phyloP scores from a whole-genome alignment of 192 early-diverging fungal species.

The Podila horticola region DNA sequence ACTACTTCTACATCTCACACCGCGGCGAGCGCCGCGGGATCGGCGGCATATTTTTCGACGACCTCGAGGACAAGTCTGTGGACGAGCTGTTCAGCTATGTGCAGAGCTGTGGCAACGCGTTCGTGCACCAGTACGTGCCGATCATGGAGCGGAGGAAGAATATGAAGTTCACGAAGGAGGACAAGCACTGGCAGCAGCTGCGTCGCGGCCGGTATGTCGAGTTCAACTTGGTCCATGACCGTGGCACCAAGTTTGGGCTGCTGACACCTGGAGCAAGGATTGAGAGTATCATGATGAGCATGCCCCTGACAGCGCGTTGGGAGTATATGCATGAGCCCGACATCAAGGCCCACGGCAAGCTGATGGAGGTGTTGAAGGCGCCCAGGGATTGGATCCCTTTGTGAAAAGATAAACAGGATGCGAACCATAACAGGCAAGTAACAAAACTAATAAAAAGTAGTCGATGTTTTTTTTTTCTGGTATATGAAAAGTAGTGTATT shows the following conservation, averaged over 20 bases:
- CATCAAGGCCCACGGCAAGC: slow-evolving; percentile 67
- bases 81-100: slow-evolving; percentile 89
- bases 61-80: slow-evolving; percentile 79
- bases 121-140: slow-evolving; percentile 89
- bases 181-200: slow-evolving; percentile 95
- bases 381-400: slow-evolving; percentile 81
- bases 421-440: not conserved
- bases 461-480: not conserved
- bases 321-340: slow-evolving; percentile 87
- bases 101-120: slow-evolving; percentile 79
- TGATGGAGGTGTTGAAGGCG: slow-evolving; percentile 82
- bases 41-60: slow-evolving; percentile 99
- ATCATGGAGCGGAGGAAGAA: slow-evolving; percentile 84
- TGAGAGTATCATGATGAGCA: slow-evolving; percentile 93
- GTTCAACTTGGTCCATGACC: slow-evolving; percentile 98
- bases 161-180: slow-evolving; percentile 76
- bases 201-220: slow-evolving; percentile 97
- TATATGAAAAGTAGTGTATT: too few species aligned
- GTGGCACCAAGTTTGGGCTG: slow-evolving; percentile 98
- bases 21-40: slow-evolving; percentile 90
- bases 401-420: not conserved
- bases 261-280: slow-evolving; percentile 96
- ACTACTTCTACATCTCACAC: slow-evolving; percentile 92
- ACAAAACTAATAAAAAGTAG: not conserved
- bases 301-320: slow-evolving; percentile 96